Percentiles rank a stretch among this genome's conserved stretches.
phyloP scores from a whole-genome alignment of 768 basidiomycete species.

The Naematelia encephala region DNA sequence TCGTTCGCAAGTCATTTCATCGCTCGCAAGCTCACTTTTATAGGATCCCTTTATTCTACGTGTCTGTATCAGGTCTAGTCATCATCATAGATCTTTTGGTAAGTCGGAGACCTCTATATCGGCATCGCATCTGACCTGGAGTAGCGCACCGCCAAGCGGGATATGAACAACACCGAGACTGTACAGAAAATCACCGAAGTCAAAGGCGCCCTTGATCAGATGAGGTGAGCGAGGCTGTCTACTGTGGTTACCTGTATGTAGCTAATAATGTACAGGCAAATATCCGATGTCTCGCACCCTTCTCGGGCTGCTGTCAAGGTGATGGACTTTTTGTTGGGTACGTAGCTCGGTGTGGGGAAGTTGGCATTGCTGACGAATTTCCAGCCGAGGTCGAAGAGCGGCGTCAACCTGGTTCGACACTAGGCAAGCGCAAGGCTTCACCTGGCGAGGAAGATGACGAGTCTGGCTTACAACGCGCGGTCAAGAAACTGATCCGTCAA shows the following conservation, averaged over 20 bases:
- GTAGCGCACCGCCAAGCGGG: constrained; percentile 28
- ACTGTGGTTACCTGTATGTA: background rate
- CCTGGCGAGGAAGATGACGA: constrained; percentile 26
- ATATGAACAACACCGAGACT: constrained; percentile 39
- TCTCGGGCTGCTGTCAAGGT: constrained; percentile 48
- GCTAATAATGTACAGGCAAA: constrained; percentile 28
- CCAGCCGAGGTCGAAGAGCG: constrained; percentile 48
- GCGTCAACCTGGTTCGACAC: constrained; percentile 26
- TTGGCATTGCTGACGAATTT: constrained; percentile 13
- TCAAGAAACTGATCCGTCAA: constrained; percentile 49
- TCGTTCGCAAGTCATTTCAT: background rate
- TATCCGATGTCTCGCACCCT: constrained; percentile 47
- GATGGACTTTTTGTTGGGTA: constrained; percentile 47
- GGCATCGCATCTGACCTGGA: background rate
- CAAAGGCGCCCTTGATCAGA: constrained; percentile 43
- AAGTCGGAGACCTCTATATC: constrained; percentile 4
- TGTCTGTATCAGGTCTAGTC: constrained; percentile 47
- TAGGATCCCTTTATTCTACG: constrained; percentile 48
- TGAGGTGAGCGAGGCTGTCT: constrained; percentile 31
- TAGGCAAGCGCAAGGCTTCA: constrained; percentile 40
- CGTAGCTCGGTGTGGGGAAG: constrained; percentile 10
- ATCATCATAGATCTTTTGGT: constrained; percentile 50
- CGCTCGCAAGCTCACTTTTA: background rate
- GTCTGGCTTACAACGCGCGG: constrained; percentile 45
- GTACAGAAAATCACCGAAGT: constrained; percentile 46